These are phyloP conservation scores for Bryoerythrophyllum caledonicum DNA, from an alignment of 225 moss, liverwort and hornwort genomes.

Conservation along the genomic window DNA sequence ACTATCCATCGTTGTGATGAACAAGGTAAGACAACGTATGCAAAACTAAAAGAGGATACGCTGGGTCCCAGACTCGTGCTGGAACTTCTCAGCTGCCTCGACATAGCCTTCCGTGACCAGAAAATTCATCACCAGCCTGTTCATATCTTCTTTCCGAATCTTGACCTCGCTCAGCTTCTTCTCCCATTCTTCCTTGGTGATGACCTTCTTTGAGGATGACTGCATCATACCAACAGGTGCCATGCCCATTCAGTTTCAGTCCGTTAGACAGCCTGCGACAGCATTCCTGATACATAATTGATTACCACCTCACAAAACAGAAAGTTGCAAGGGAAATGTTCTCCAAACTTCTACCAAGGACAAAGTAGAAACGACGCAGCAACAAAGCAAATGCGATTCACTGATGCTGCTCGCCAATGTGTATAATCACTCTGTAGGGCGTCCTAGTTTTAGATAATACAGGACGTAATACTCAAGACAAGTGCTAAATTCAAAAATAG, in stretches of 20 bases:
- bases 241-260: slow-evolving; percentile 6
- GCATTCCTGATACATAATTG: neutral
- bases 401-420: slow-evolving; percentile 1
- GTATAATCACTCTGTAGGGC: neutral
- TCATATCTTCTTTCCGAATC: slow-evolving; percentile 93
- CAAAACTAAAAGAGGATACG: slow-evolving; percentile 68
- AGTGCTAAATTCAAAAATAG: neutral
- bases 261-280: neutral
- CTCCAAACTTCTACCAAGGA: slow-evolving; percentile 9
- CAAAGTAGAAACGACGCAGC: neutral
- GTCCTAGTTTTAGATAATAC: neutral
- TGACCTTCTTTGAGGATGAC: slow-evolving; percentile 96
- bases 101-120: slow-evolving; percentile 92
- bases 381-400: neutral
- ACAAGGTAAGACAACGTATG: neutral
- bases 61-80: slow-evolving; percentile 89
- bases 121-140: slow-evolving; percentile 92
- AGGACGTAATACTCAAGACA: neutral
- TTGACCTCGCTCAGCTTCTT: slow-evolving; percentile 86
- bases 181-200: slow-evolving; percentile 95
- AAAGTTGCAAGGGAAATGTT: neutral
- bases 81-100: slow-evolving; percentile 91
- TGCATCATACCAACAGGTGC: slow-evolving; percentile 38
- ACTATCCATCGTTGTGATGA: neutral
- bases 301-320: neutral